Evolutionary conservation across 805 yeast genomes (phyloP).

Genomic region (Pachysolen tannophilus): DNA sequence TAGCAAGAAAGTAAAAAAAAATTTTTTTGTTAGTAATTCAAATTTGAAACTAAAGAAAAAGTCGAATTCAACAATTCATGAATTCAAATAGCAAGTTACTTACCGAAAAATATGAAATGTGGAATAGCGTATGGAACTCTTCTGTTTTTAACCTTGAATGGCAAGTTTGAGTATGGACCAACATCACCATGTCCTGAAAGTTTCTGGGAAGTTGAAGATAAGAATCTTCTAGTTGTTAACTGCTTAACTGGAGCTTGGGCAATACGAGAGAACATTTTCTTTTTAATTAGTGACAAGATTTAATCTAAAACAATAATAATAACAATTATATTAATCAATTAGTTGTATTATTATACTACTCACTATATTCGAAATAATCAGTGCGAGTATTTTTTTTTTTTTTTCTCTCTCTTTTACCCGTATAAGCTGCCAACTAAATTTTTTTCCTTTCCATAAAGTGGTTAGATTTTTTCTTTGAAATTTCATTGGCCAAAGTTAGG

Average conservation of each 20-base stretch:
- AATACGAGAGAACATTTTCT: slow-evolving; percentile 21
- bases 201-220: slow-evolving; percentile 46
- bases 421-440: neutral
- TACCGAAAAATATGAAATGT: slow-evolving; percentile 72
- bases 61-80: no score
- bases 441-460: neutral
- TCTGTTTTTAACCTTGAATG: slow-evolving; percentile 92
- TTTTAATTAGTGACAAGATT: no score
- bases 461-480: slow-evolving; percentile 3
- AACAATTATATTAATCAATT: no score
- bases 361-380: no score
- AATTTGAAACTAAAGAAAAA: neutral
- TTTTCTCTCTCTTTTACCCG: neutral
- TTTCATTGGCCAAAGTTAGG: neutral
- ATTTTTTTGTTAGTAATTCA: slow-evolving; percentile 14
- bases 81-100: slow-evolving; percentile 14
- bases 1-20: slow-evolving; percentile 1
- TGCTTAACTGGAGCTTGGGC: slow-evolving; percentile 15
- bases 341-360: no score
- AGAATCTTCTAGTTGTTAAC: slow-evolving; percentile 29
- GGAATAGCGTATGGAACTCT: slow-evolving; percentile 79
- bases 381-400: no score
- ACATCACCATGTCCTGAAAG: slow-evolving; percentile 46
- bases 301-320: no score
- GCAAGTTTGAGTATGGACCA: slow-evolving; percentile 88